Evolutionary conservation across 2,329 filamentous ascomycete species (phyloP), one percentile per base, ranked within the genome.

Genomic region (Exophiala spinifera): DNA sequence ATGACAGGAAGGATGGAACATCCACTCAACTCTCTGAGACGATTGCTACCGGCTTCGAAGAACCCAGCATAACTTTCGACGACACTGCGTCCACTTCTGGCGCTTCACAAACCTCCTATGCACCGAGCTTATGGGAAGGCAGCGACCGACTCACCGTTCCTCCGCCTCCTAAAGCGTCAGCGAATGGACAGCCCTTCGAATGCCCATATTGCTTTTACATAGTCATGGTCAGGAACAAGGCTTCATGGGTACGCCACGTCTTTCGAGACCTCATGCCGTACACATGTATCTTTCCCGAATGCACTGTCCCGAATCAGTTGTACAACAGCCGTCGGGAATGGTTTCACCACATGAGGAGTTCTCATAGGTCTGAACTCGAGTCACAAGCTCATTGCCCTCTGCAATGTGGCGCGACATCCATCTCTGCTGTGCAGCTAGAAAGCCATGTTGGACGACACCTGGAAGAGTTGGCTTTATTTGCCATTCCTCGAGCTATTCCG

Each of bases 1-100:
- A 37, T 13, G 28, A 49, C 6, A 14, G 8, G 8, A 34, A 49
- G 15, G 46, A 40, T 23, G 15, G n/a, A 1, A 20, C 25, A 17
- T 49, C 47, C 17, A 42, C 47, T 19, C 34, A 20, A 3, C 20
- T 43, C 10, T 49, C 47, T 21, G 46, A 36, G 3, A 48, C 46
- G 8, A 7, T 49, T 6, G 34, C 34, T 7, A 49, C 47, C 10
- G 20, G 25, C 8, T 43, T 17, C 19, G 47, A 23, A 5, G 47
- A 42, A 21, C 8, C 10, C 19, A 6, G 13, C 28, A 15, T 40
- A 5, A 71, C 15, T n/a, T 37, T 23, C 10, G 34, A 37, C 20
- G 11, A 19, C 33, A 25, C 23, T 25, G 21, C 39, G 17, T 42
- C 36, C 14, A 15, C 11, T 15, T 15, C 37, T 2, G 47, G 36